Conservation (phyloP, 2,329 filamentous ascomycete species). For the Lasiodiplodia gonubiensis region DNA sequence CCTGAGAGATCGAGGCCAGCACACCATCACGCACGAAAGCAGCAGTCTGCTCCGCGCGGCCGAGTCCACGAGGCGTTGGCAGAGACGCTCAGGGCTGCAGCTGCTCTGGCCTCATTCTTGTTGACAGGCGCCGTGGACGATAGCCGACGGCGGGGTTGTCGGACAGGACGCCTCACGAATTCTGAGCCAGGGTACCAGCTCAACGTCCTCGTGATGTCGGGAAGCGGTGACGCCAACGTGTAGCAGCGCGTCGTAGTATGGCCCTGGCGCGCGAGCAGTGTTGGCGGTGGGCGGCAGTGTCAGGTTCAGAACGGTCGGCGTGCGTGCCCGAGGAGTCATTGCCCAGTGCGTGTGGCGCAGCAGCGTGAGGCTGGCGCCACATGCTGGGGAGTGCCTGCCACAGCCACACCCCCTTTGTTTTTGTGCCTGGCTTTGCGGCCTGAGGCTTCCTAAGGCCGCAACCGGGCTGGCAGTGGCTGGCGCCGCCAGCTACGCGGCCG, state of each 20-base stretch:
- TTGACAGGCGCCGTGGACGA: slow-evolving; percentile 11
- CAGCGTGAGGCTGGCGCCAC: neutral
- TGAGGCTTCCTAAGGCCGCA: neutral
- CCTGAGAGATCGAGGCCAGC: slow-evolving; percentile 18
- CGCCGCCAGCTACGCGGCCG: neutral
- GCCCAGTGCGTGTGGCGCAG: slow-evolving; percentile 3
- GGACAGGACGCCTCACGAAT: slow-evolving; percentile 22
- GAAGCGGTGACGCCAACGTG: slow-evolving; percentile 16
- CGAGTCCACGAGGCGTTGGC: slow-evolving; percentile 10
- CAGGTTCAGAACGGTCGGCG: neutral
- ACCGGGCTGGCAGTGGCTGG: neutral
- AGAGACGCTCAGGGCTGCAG: slow-evolving; percentile 21
- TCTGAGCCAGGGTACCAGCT: slow-evolving; percentile 8
- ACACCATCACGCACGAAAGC: slow-evolving; percentile 21
- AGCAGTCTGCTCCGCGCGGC: slow-evolving; percentile 20
- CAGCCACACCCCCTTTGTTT: neutral
- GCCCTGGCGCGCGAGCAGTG: slow-evolving; percentile 9
- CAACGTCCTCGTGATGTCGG: slow-evolving; percentile 20
- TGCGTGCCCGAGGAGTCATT: neutral
- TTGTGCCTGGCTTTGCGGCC: neutral
- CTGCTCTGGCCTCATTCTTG: slow-evolving; percentile 20
- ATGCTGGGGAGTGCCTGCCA: neutral
- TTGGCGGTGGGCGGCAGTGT: slow-evolving; percentile 16
- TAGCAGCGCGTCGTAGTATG: slow-evolving; percentile 23
- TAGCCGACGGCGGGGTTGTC: slow-evolving; percentile 21